phyloP scores from a whole-genome alignment of 305 asterid species.

The Solanum hybrid region DNA sequence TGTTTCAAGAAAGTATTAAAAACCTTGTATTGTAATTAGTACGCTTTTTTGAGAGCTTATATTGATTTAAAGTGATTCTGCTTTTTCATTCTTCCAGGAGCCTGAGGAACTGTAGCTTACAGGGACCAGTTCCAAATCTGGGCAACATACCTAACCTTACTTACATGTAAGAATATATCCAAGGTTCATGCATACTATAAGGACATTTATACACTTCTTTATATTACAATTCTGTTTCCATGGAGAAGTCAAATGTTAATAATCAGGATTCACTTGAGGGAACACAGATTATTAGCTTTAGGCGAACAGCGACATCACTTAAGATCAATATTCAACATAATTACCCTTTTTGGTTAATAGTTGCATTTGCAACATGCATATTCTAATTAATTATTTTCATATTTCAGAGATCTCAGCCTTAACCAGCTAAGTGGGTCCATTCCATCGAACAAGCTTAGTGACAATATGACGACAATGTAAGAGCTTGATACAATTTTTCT shows the following conservation, averaged over 20 bases:
- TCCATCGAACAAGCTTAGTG: slow-evolving; percentile 56
- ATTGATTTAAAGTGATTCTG: background rate
- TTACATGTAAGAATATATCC: slow-evolving; percentile 54
- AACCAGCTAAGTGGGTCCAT: slow-evolving; percentile 81
- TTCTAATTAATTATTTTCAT: slow-evolving; percentile 22
- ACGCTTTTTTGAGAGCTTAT: background rate
- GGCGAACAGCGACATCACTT: background rate
- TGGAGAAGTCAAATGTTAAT: slow-evolving; percentile 3
- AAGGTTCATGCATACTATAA: background rate
- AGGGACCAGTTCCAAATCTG: slow-evolving; percentile 75
- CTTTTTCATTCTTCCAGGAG: slow-evolving; percentile 50
- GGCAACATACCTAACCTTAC: slow-evolving; percentile 53
- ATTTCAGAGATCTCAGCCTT: slow-evolving; percentile 74
- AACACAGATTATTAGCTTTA: background rate
- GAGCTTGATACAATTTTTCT: slow-evolving; percentile 14
- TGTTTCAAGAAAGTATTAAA: background rate
- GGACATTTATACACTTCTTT: background rate
- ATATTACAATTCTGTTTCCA: background rate
- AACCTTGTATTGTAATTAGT: background rate
- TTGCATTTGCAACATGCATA: slow-evolving; percentile 6
- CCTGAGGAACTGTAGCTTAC: slow-evolving; percentile 90
- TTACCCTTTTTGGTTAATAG: slow-evolving; percentile 3
- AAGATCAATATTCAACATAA: background rate
- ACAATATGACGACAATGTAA: slow-evolving; percentile 75
- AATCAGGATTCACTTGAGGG: background rate